Evolutionary conservation across 1,284 basidiomycete species (phyloP).

Genomic region (Cutaneotrichosporon sp.): DNA sequence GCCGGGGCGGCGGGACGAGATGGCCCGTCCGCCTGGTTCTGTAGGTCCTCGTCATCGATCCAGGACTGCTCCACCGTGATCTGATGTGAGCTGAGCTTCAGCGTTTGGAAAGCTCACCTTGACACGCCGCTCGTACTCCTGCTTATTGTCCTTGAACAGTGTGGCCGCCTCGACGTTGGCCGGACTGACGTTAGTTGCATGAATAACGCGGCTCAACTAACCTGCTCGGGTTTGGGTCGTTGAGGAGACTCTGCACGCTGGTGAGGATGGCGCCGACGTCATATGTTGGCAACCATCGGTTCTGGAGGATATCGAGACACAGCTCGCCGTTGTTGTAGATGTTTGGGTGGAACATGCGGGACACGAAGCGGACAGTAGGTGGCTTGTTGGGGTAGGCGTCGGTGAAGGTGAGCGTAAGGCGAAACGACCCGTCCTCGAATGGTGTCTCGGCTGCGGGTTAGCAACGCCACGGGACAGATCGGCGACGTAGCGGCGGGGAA

Average conservation of each 20-base stretch:
- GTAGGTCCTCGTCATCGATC: constrained; percentile 33
- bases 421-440: constrained; percentile 98
- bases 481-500: too few species aligned
- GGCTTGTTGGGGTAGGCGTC: constrained; percentile 98
- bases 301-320: constrained; percentile 96
- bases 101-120: constrained; percentile 55
- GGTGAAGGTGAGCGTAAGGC: constrained; percentile 89
- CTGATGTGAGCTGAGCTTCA: constrained; percentile 20
- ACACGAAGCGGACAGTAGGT: constrained; percentile 92
- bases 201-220: constrained; percentile 33
- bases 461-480: neutral
- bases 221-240: constrained; percentile 93
- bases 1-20: constrained; percentile 2
- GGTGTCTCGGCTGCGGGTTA: constrained; percentile 77
- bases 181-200: constrained; percentile 58
- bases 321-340: constrained; percentile 98
- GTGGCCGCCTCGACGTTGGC: constrained; percentile 97
- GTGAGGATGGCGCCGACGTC: constrained; percentile 98
- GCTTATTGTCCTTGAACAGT: constrained; percentile 95
- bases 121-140: constrained; percentile 89
- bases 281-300: constrained; percentile 96
- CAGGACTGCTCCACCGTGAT: constrained; percentile 39
- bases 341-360: constrained; percentile 98
- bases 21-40: constrained; percentile 19
- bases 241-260: constrained; percentile 87